Evolutionary conservation across 192 early-diverging fungal genomes (phyloP).

Genomic region (Dispira simplex): DNA sequence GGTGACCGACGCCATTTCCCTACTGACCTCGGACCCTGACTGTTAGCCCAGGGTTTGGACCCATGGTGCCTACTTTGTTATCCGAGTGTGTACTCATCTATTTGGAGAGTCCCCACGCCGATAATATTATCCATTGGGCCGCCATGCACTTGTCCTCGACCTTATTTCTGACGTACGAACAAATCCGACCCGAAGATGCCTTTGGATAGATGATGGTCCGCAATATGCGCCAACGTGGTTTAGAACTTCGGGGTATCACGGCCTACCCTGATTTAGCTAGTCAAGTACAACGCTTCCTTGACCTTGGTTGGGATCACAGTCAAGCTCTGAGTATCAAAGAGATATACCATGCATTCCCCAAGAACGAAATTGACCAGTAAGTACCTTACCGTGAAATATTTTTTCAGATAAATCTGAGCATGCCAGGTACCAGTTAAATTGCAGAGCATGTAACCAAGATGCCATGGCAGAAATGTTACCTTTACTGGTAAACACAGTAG

Average conservation of each 20-base stretch:
- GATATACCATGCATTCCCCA: slow-evolving; percentile 16
- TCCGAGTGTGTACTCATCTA: slow-evolving; percentile 94
- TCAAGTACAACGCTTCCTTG: slow-evolving; percentile 49
- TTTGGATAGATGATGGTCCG: slow-evolving; percentile 89
- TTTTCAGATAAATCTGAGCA: slow-evolving; percentile 13
- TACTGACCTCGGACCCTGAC: slow-evolving; percentile 33
- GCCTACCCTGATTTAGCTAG: slow-evolving; percentile 55
- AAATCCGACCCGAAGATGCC: slow-evolving; percentile 75
- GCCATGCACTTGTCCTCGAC: slow-evolving; percentile 27
- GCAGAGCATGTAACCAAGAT: too few relatives aligned
- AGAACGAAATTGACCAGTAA: slow-evolving; percentile 14
- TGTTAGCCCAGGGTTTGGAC: slow-evolving; percentile 34
- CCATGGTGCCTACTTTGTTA: slow-evolving; percentile 57
- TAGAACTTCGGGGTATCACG: slow-evolving; percentile 62
- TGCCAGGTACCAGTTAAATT: too few relatives aligned
- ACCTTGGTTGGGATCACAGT: slow-evolving; percentile 39
- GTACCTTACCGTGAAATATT: slow-evolving; percentile 1
- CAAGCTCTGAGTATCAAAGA: slow-evolving; percentile 36
- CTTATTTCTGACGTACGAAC: slow-evolving; percentile 75
- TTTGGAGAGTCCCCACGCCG: slow-evolving; percentile 45
- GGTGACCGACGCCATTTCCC: slow-evolving; percentile 68
- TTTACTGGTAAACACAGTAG: too few relatives aligned
- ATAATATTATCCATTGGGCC: slow-evolving; percentile 58
- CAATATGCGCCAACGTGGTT: slow-evolving; percentile 54
- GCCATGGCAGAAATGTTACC: too few relatives aligned